Conservation (phyloP, 768 basidiomycete genomes). For the Galerina sulciceps region DNA sequence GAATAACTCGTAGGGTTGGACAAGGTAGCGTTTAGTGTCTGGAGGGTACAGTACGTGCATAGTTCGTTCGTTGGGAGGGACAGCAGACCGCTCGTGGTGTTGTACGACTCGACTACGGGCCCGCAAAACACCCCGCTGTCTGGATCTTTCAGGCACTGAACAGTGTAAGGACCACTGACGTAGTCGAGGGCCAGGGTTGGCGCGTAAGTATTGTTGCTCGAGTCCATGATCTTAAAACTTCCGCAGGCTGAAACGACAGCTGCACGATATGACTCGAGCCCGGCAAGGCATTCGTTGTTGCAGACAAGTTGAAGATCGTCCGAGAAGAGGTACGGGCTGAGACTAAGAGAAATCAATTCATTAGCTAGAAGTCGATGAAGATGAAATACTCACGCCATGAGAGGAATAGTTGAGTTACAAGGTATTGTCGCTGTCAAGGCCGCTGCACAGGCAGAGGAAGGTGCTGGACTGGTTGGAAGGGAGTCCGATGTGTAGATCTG, state of each 20-base stretch:
- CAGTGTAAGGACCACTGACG: constrained; percentile 24
- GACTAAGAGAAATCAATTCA: neutral
- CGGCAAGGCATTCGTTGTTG: constrained; percentile 19
- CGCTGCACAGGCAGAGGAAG: constrained; percentile 9
- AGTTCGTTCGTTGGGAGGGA: constrained; percentile 22
- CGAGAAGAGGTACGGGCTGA: constrained; percentile 4
- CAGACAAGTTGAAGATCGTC: constrained; percentile 17
- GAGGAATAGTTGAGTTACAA: constrained; percentile 15
- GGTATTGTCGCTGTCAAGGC: constrained; percentile 11
- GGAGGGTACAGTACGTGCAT: constrained; percentile 27
- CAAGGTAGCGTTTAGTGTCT: constrained; percentile 24
- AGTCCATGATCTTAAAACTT: constrained; percentile 14
- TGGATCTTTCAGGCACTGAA: constrained; percentile 26
- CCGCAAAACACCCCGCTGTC: constrained; percentile 18
- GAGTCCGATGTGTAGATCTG: constrained; percentile 10
- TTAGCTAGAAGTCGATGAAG: neutral
- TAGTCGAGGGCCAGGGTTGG: constrained; percentile 25
- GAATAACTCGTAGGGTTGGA: constrained; percentile 17
- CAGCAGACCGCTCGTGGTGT: constrained; percentile 21
- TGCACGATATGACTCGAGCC: constrained; percentile 22
- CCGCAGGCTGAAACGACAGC: constrained; percentile 24
- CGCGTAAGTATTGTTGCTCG: constrained; percentile 21
- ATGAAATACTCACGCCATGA: constrained; percentile 9
- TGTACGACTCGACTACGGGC: constrained; percentile 15
- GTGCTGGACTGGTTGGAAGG: constrained; percentile 12